Conservation (phyloP, 306 rosid genomes). For the Adenanthera pavonina region DNA sequence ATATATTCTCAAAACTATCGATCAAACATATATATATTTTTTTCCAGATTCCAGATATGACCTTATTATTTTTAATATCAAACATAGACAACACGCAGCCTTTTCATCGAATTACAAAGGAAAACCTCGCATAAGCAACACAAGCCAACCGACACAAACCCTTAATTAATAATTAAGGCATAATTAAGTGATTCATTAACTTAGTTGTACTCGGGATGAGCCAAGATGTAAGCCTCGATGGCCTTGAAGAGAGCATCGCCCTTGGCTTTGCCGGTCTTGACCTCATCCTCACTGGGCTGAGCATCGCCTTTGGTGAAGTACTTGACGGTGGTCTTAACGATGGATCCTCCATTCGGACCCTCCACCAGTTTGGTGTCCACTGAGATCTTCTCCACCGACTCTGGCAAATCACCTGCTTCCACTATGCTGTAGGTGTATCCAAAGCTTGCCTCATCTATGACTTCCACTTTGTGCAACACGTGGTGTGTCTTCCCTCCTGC, state of each 20-base stretch:
- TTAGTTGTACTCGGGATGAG: slow-evolving; percentile 42
- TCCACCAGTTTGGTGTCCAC: slow-evolving; percentile 36
- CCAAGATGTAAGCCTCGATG: slow-evolving; percentile 51
- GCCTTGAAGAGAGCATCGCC: slow-evolving; percentile 51
- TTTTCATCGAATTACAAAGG: background rate
- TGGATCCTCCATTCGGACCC: slow-evolving; percentile 43
- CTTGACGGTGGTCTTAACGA: slow-evolving; percentile 13
- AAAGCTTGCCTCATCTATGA: slow-evolving; percentile 38
- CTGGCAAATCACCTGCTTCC: slow-evolving; percentile 39
- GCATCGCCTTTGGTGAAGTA: slow-evolving; percentile 36
- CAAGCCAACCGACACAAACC: background rate
- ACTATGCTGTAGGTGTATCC: slow-evolving; percentile 48
- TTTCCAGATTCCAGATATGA: background rate
- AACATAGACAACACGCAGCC: background rate
- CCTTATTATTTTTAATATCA: background rate
- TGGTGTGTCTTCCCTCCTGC: slow-evolving; percentile 38
- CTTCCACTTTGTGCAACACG: slow-evolving; percentile 47
- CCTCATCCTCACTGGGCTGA: slow-evolving; percentile 32
- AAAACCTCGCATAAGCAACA: background rate
- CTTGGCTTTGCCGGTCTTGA: slow-evolving; percentile 40
- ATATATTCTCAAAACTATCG: background rate
- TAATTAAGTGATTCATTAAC: background rate
- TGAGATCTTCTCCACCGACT: slow-evolving; percentile 37
- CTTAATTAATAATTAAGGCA: background rate
- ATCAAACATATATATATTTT: background rate